Conservation (phyloP, 495 filamentous ascomycete genomes). For the Penicillium paradoxum region DNA sequence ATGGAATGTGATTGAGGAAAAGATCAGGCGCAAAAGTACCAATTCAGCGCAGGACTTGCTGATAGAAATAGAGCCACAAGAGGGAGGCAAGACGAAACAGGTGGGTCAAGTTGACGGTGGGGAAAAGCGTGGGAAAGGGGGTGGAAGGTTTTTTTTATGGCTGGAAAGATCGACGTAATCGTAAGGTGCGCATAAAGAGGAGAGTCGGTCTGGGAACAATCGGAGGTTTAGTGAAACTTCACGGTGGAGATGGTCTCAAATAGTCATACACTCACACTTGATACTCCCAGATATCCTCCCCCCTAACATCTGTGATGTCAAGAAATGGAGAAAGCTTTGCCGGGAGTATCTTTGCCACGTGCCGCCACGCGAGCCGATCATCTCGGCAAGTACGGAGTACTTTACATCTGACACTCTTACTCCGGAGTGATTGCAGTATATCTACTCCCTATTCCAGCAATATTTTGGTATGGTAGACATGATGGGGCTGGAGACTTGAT, state of each 20-base stretch:
- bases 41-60: slow-evolving; percentile 12
- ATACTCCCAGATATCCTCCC: neutral
- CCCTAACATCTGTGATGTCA: neutral
- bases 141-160: neutral
- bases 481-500: neutral
- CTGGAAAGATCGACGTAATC: slow-evolving; percentile 2
- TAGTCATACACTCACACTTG: neutral
- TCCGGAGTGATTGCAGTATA: neutral
- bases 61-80: neutral
- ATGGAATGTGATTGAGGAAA: neutral
- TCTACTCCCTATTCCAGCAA: too few relatives aligned
- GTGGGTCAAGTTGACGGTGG: slow-evolving; percentile 16
- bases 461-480: neutral
- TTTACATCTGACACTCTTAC: neutral
- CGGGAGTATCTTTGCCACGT: neutral
- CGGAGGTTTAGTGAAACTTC: neutral
- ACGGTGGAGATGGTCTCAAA: neutral
- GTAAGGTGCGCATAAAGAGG: neutral
- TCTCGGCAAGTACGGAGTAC: neutral
- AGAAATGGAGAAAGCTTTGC: neutral
- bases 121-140: slow-evolving; percentile 6
- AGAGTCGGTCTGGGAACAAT: neutral
- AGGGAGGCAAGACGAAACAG: slow-evolving; percentile 15
- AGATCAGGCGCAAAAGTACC: neutral
- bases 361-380: slow-evolving; percentile 5